A percentile compares a stretch with the other conserved stretches of the same genome.
Conservation (phyloP, 805 yeast genomes). For the Candida jianshihensis region DNA sequence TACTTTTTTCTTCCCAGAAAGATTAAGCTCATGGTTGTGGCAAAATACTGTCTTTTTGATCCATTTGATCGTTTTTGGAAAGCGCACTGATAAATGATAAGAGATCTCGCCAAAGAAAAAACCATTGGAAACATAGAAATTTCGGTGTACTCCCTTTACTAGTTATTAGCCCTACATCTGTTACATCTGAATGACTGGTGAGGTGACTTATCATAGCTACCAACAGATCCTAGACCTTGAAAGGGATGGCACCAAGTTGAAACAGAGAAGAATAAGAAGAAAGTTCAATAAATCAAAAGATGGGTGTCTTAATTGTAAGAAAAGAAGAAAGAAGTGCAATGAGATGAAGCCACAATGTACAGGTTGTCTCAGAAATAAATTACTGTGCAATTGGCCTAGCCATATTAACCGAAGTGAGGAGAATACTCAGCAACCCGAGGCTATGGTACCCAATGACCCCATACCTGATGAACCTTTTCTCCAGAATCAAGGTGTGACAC, state of each 20-base stretch:
- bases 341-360: constrained; percentile 18
- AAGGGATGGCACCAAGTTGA: not conserved
- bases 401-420: constrained; percentile 6
- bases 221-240: constrained; percentile 17
- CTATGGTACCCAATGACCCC: not conserved
- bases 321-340: constrained; percentile 21
- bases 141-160: too few species aligned
- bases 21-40: too few species aligned
- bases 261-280: constrained; percentile 9
- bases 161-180: too few species aligned
- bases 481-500: not conserved
- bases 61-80: too few species aligned
- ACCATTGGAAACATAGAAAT: too few species aligned
- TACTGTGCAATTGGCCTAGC: constrained; percentile 16
- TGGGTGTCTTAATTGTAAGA: constrained; percentile 19
- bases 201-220: constrained; percentile 13
- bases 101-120: too few species aligned
- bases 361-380: constrained; percentile 10
- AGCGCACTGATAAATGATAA: too few species aligned
- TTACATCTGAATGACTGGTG: too few species aligned
- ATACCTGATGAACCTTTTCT: not conserved
- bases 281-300: constrained; percentile 16
- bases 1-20: too few species aligned
- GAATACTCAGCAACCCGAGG: too few species aligned
- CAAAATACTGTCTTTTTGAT: too few species aligned